A percentile compares a stretch with the other conserved stretches of the same genome.
Conservation (phyloP, 768 basidiomycete species). For the Lactarius vividus region DNA sequence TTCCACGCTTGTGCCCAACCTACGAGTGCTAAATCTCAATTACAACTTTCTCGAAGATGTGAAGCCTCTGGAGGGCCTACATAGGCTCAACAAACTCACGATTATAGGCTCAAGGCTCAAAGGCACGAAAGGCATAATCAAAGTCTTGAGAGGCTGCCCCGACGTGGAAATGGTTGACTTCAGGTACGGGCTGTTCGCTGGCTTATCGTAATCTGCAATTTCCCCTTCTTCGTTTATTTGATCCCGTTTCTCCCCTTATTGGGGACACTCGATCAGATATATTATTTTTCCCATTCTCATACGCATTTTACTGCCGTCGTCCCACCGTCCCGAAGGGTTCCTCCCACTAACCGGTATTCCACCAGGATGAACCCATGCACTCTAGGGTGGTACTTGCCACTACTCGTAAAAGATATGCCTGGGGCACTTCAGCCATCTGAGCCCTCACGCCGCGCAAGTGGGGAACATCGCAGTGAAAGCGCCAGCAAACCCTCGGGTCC, state of each 20-base stretch:
- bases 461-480: conserved; percentile 26
- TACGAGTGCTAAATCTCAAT: conserved; percentile 91
- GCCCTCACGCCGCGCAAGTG: conserved; percentile 20
- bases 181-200: conserved; percentile 51
- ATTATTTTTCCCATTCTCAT: not conserved
- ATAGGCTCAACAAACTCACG: conserved; percentile 76
- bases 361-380: conserved; percentile 94
- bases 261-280: conserved; percentile 9
- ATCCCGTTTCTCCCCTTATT: conserved; percentile 7
- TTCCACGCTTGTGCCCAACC: conserved; percentile 68
- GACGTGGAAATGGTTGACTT: conserved; percentile 90
- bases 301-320: not conserved
- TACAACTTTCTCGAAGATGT: conserved; percentile 91
- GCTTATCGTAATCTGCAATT: conserved; percentile 24
- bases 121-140: conserved; percentile 70
- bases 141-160: conserved; percentile 64
- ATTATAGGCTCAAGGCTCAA: conserved; percentile 81
- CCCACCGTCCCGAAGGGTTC: not conserved
- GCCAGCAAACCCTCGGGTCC: conserved; percentile 31
- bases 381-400: conserved; percentile 91
- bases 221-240: conserved; percentile 12
- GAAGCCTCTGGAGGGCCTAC: conserved; percentile 64
- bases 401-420: conserved; percentile 68
- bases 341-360: conserved; percentile 16
- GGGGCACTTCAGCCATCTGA: conserved; percentile 67